Conservation (phyloP, 805 yeast genomes). For the Allodekkera sacchari region DNA sequence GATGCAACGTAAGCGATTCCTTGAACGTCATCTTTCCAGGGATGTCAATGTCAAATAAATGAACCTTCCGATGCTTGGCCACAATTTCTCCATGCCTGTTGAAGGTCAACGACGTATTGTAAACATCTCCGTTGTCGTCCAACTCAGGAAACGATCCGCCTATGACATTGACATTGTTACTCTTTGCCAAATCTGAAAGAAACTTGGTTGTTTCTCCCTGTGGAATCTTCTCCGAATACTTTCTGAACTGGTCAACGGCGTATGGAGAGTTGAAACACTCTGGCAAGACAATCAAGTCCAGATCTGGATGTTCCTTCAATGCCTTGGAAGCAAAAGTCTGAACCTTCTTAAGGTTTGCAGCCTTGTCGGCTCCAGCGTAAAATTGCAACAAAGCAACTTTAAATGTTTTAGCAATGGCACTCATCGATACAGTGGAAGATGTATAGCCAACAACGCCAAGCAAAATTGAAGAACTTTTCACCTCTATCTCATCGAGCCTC, state of each 20-base stretch:
- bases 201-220: conserved; percentile 58
- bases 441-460: background rate
- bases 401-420: conserved; percentile 41
- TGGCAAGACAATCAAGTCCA: conserved; percentile 78
- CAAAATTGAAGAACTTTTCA: background rate
- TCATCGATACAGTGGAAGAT: conserved; percentile 7
- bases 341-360: conserved; percentile 67
- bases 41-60: conserved; percentile 85
- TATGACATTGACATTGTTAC: conserved; percentile 53
- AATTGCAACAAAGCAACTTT: conserved; percentile 83
- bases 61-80: conserved; percentile 87
- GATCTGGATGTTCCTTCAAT: conserved; percentile 37
- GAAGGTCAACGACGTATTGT: conserved; percentile 71
- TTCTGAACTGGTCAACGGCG: conserved; percentile 74
- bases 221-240: conserved; percentile 85
- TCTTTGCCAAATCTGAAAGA: conserved; percentile 58
- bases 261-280: conserved; percentile 97
- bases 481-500: background rate
- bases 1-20: conserved; percentile 67
- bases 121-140: conserved; percentile 47
- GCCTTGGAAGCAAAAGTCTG: conserved; percentile 59
- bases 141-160: conserved; percentile 94
- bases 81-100: conserved; percentile 64
- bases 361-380: conserved; percentile 72
- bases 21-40: conserved; percentile 86